Percentiles rank a stretch among this genome's conserved stretches.
These are phyloP conservation scores for Helicocarpus griseus DNA, from an alignment of 2,329 filamentous ascomycete genomes.

Conservation along the genomic window DNA sequence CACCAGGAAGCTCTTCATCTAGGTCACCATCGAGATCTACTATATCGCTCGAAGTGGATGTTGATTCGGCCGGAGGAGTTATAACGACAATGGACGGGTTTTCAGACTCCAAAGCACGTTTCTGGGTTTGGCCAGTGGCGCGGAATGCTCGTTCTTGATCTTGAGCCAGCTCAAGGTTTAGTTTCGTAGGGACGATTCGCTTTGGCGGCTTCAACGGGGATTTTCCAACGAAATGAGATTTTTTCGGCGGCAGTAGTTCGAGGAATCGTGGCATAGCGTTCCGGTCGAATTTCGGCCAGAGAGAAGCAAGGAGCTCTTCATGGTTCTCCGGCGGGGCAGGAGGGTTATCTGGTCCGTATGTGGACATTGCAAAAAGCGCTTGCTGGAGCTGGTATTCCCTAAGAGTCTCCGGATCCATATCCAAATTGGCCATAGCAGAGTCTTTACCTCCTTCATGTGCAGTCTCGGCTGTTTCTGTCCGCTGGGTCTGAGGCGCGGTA, in stretches of 20 bases:
- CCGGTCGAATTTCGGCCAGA: constrained; percentile 72
- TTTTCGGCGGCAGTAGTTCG: constrained; percentile 71
- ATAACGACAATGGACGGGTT: constrained; percentile 48
- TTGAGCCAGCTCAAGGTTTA: constrained; percentile 72
- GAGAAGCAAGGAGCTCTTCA: constrained; percentile 65
- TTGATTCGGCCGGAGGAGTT: constrained; percentile 35
- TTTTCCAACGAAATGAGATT: constrained; percentile 68
- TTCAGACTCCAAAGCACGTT: constrained; percentile 41
- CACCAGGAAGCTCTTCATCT: constrained; percentile 53
- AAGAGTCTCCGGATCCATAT: constrained; percentile 33
- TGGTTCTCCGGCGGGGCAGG: constrained; percentile 63
- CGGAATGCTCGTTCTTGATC: constrained; percentile 83
- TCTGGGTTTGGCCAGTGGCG: constrained; percentile 53
- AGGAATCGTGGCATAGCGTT: constrained; percentile 69
- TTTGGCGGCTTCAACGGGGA: constrained; percentile 70
- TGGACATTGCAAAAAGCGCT: constrained; percentile 37
- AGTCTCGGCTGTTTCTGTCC: constrained; percentile 3
- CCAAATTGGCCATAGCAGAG: constrained; percentile 23
- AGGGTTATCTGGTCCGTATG: constrained; percentile 46
- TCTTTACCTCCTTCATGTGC: constrained; percentile 8
- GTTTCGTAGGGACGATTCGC: constrained; percentile 73
- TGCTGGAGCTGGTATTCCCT: constrained; percentile 39
- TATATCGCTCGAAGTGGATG: constrained; percentile 39
- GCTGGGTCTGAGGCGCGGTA: neutral
- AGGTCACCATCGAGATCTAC: constrained; percentile 43